Base-by-base conservation (phyloP, 2,329 filamentous ascomycete species). In the Monilinia polystroma region DNA sequence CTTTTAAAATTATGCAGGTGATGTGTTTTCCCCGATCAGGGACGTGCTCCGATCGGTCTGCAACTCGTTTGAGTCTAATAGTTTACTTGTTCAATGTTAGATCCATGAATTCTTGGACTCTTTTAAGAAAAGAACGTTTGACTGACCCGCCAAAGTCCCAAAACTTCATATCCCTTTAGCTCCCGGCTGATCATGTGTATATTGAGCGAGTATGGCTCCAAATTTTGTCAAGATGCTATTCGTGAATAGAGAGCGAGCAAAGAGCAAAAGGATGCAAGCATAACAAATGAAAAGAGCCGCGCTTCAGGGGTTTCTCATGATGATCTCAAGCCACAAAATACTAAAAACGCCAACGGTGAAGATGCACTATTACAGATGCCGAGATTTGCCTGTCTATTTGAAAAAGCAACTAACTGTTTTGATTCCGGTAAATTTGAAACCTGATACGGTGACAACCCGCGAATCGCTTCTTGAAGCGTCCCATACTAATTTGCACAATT, bases 291-390 rank as follows among this genome's bases (percentile, higher is more conserved):
- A 43, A 57, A 64, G 62, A 64, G 62, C 64, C 55, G 26, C 58
- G 29, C 29, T 47, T 47, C 29, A 64, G 52, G 52, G 52, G 35
- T 26, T 57, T 47, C n/a, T n/a, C 47, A 35, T 23, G 43, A 58
- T 47, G 10, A 64, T 58, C 63, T 64, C 53, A 38, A 64, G 43
- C 63, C 67, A 66, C 55, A 49, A 41, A 8, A 45, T 57, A 41
- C 66, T 54, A 66, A 55, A 65, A 67, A 16, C 62, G 51, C 62
- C 68, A 71, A 69, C 70, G 65, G 67, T 53, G 59, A 23, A 58
- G 16, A 51, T 60, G 32, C 14, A 49, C 18, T 35, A 55, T 23
- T 23, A 55, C 12, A 60, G 43, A 35, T 51, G 43, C 57, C 57
- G 32, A 60, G 29, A 49, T 51, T 23, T 38, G 23, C 20, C n/a